These are phyloP conservation scores for Lagerstroemia speciosa DNA, from an alignment of 345 rosid species.

Conservation along the genomic window DNA sequence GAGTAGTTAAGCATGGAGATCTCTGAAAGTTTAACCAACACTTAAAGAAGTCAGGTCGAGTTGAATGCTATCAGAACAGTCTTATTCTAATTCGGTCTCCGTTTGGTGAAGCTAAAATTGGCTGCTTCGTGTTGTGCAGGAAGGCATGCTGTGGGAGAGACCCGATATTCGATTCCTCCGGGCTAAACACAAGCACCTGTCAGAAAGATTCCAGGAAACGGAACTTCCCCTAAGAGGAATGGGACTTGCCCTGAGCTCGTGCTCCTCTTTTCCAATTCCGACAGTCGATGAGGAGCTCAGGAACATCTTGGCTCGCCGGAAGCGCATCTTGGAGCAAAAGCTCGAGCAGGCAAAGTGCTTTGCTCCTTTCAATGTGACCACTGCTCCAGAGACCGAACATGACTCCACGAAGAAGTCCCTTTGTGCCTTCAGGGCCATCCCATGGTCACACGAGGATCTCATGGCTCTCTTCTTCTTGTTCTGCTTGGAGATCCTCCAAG, in stretches of 20 bases:
- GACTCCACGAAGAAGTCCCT: constrained; percentile 5
- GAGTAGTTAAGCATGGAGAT: no score
- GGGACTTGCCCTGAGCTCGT: constrained; percentile 38
- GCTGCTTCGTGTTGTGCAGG: constrained; percentile 19
- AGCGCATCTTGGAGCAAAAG: constrained; percentile 23
- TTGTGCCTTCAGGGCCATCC: constrained; percentile 17
- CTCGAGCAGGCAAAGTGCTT: constrained; percentile 24
- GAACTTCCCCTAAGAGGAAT: constrained; percentile 47
- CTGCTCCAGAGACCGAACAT: constrained; percentile 26
- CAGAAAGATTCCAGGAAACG: constrained; percentile 28
- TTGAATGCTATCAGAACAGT: no score
- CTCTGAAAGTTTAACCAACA: no score
- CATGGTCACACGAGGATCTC: constrained; percentile 26
- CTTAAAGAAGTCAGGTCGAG: no score
- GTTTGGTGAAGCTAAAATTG: no score
- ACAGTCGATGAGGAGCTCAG: constrained; percentile 26
- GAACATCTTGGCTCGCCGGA: constrained; percentile 17
- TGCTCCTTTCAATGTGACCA: constrained; percentile 16
- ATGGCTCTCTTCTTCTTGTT: constrained; percentile 42
- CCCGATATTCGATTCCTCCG: constrained; percentile 34
- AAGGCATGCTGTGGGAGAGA: constrained; percentile 45
- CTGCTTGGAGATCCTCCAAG: constrained; percentile 44
- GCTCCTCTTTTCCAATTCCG: constrained; percentile 39
- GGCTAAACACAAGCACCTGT: constrained; percentile 15
- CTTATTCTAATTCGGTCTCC: no score